Conservation (phyloP, 495 filamentous ascomycete genomes). For the Aspergillus funiculosus region DNA sequence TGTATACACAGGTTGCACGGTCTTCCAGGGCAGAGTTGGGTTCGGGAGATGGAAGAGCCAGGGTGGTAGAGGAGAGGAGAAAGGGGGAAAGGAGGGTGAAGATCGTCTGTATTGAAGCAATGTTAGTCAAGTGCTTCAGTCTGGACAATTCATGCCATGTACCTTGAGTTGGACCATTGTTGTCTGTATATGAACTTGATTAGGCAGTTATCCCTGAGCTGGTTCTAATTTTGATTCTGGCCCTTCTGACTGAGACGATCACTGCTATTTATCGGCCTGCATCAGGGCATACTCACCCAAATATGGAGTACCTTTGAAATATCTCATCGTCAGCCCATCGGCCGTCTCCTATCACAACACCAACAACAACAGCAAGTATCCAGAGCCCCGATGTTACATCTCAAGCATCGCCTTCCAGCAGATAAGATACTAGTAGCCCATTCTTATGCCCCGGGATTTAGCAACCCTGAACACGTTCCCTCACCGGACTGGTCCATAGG, state of each 20-base stretch:
- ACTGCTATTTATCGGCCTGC: slow-evolving; percentile 1
- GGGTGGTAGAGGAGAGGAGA: slow-evolving; percentile 33
- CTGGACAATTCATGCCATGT: not conserved
- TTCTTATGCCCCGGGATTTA: not conserved
- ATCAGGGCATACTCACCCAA: not conserved
- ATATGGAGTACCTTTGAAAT: too few relatives aligned
- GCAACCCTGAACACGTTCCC: not conserved
- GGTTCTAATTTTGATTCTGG: too few relatives aligned
- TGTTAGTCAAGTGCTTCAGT: not conserved
- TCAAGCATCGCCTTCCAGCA: not conserved
- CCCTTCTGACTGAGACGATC: not conserved
- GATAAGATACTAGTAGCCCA: not conserved
- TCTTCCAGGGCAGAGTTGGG: slow-evolving; percentile 34
- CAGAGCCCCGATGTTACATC: slow-evolving; percentile 2
- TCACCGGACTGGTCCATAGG: not conserved
- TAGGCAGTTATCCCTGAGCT: too few relatives aligned
- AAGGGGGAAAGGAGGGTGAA: slow-evolving; percentile 16
- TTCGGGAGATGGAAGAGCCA: slow-evolving; percentile 31
- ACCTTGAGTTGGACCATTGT: slow-evolving; percentile 10
- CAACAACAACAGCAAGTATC: too few relatives aligned
- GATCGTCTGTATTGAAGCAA: not conserved
- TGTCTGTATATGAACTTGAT: not conserved
- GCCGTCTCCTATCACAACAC: slow-evolving; percentile 2
- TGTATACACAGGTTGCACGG: slow-evolving; percentile 43
- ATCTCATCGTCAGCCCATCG: too few relatives aligned